Evolutionary conservation across 2,329 filamentous ascomycete species (phyloP).

Genomic region (Monilinia fructicola): DNA sequence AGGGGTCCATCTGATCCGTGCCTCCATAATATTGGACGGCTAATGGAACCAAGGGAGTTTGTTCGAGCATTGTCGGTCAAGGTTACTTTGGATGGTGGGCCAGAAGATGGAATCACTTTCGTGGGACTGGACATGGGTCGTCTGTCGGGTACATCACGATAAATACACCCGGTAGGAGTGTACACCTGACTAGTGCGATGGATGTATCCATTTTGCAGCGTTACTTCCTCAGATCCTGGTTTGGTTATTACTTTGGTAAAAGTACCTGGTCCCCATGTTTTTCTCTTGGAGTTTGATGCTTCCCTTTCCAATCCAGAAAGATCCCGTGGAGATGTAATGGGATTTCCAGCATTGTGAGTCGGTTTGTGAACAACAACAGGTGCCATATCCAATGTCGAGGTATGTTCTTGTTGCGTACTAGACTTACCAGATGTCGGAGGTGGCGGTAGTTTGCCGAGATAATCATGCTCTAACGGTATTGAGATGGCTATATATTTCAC

Average conservation of each 20-base stretch:
- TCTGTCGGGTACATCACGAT: neutral
- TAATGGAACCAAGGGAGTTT: conserved; percentile 5
- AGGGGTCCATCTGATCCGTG: neutral
- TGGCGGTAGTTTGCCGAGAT: conserved; percentile 40
- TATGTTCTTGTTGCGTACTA: conserved; percentile 34
- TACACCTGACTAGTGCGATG: conserved; percentile 18
- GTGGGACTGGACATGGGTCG: neutral
- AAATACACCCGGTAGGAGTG: neutral
- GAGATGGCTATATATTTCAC: conserved; percentile 61
- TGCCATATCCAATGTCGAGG: conserved; percentile 25
- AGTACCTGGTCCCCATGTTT: conserved; percentile 11
- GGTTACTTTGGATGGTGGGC: neutral
- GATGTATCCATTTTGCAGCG: conserved; percentile 26
- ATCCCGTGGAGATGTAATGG: conserved; percentile 18
- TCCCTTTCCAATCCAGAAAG: neutral
- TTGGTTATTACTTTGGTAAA: conserved; percentile 11
- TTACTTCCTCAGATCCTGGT: conserved; percentile 22
- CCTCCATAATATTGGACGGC: neutral
- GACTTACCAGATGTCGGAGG: neutral
- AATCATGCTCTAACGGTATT: conserved; percentile 54
- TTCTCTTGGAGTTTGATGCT: neutral
- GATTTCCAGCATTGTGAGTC: conserved; percentile 43
- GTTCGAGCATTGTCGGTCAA: neutral
- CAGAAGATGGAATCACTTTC: neutral
- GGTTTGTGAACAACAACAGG: conserved; percentile 34